Conservation (phyloP, 176 grass and related monocot species). For the Aegilops tauschii region DNA sequence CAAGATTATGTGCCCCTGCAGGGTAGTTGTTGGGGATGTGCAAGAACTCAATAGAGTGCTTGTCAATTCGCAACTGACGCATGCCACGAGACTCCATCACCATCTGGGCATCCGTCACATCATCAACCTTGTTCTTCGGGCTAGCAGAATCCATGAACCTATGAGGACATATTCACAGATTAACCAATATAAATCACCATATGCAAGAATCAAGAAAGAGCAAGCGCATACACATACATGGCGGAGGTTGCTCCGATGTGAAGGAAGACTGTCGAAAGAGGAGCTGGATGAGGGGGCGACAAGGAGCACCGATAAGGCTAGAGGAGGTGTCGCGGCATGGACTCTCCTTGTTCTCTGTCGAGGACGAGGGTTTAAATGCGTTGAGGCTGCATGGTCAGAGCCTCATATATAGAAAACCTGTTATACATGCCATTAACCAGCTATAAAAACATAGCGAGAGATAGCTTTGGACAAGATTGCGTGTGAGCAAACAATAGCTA, state of each 20-base stretch:
- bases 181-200: background rate
- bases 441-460: too few species aligned
- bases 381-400: too few species aligned
- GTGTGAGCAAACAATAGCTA: too few species aligned
- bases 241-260: background rate
- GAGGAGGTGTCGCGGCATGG: too few species aligned
- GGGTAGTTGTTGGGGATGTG: background rate
- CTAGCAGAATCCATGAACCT: background rate
- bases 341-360: too few species aligned
- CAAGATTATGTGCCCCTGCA: background rate
- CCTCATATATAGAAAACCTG: too few species aligned
- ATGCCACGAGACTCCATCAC: background rate
- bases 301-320: too few species aligned
- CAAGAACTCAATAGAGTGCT: background rate
- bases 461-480: too few species aligned
- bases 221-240: background rate
- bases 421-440: too few species aligned
- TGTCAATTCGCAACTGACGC: background rate
- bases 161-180: background rate
- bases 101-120: background rate
- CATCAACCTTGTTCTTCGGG: background rate
- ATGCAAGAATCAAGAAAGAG: background rate
- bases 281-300: background rate
- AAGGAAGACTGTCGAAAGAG: background rate
- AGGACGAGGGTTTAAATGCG: too few species aligned